These are phyloP conservation scores for Talaromyces liani DNA, from an alignment of 495 filamentous ascomycete genomes.

Conservation along the genomic window DNA sequence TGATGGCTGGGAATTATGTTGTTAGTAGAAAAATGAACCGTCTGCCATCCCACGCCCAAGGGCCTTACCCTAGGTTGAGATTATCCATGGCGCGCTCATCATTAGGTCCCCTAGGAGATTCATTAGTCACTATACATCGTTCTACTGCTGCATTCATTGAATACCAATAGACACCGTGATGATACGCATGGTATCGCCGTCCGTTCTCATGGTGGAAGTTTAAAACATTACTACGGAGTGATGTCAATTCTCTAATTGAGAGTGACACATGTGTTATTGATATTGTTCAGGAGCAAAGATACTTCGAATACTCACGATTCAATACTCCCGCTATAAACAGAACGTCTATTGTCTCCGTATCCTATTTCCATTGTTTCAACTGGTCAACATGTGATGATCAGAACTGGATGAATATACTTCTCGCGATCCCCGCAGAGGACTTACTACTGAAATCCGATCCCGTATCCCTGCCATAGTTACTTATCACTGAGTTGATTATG, in stretches of 20 bases:
- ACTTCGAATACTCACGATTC: background rate
- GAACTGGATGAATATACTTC: too few relatives aligned
- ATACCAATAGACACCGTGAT: constrained; percentile 19
- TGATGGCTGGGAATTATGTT: background rate
- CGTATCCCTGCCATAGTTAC: too few relatives aligned
- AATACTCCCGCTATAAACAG: background rate
- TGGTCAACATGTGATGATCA: background rate
- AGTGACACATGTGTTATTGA: background rate
- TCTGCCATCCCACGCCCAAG: background rate
- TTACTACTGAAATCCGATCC: too few relatives aligned
- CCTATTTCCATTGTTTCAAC: background rate
- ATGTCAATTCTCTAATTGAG: background rate
- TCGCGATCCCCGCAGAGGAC: too few relatives aligned
- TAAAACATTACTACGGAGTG: constrained; percentile 12
- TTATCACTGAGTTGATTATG: too few relatives aligned
- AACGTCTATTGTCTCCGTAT: background rate
- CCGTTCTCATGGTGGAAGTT: constrained; percentile 28
- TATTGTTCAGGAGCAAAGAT: background rate
- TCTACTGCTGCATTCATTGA: background rate
- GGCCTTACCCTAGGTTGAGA: background rate
- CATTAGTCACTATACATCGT: background rate
- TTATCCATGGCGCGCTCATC: constrained; percentile 12
- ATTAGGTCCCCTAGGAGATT: constrained; percentile 23
- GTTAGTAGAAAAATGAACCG: background rate
- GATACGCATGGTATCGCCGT: constrained; percentile 30